These are phyloP conservation scores for Tricholoma flavovirens DNA, from an alignment of 768 basidiomycete species.

Conservation along the genomic window DNA sequence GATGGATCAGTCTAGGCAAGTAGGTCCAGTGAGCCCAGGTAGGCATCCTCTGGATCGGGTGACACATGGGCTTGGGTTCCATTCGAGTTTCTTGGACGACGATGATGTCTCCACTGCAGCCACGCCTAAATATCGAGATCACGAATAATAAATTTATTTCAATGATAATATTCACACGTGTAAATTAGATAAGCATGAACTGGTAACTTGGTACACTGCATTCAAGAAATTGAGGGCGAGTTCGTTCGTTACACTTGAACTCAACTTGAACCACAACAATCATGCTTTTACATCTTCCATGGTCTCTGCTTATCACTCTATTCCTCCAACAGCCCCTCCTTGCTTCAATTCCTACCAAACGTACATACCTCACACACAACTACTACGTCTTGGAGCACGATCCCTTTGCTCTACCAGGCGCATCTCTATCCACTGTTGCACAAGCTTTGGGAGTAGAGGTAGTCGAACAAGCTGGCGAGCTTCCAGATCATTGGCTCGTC, in stretches of 20 bases:
- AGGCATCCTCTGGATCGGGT: conserved; percentile 32
- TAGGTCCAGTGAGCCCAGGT: conserved; percentile 22
- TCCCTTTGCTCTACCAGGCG: conserved; percentile 33
- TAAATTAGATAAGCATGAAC: too few species aligned
- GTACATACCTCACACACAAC: conserved; percentile 55
- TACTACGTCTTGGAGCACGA: conserved; percentile 81
- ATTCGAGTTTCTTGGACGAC: conserved; percentile 80
- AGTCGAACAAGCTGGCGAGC: conserved; percentile 84
- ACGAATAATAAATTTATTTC: too few species aligned
- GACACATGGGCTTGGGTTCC: conserved; percentile 49
- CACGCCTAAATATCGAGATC: conserved; percentile 33
- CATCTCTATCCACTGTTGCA: conserved; percentile 56
- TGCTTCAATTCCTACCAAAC: conserved; percentile 38
- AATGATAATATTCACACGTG: too few species aligned
- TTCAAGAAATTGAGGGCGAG: too few species aligned
- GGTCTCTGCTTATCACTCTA: conserved; percentile 24
- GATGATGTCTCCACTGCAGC: conserved; percentile 46
- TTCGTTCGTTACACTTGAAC: too few species aligned
- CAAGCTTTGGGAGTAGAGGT: conserved; percentile 80
- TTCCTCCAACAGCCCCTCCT: conserved; percentile 23
- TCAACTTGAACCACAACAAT: not conserved
- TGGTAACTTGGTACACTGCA: too few species aligned
- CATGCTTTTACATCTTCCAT: conserved; percentile 23
- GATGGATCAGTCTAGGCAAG: conserved; percentile 59
- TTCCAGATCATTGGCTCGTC: conserved; percentile 79